Percentiles rank a stretch among this genome's conserved stretches.
phyloP scores from a whole-genome alignment of 2,329 filamentous ascomycete species.

The Hypoxylon sp. region DNA sequence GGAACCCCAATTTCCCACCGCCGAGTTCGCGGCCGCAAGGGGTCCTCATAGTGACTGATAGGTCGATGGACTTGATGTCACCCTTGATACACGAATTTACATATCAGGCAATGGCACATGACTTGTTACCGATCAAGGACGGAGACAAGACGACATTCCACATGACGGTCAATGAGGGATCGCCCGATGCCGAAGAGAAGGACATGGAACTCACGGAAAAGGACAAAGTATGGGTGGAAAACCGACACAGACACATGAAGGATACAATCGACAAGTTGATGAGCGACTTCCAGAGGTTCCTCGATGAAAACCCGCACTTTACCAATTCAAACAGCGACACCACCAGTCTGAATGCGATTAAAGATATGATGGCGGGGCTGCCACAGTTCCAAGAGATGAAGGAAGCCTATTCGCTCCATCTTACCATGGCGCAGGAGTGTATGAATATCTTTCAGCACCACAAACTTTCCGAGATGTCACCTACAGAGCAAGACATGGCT shows the following conservation, averaged over 20 bases:
- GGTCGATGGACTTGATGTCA: slow-evolving; percentile 91
- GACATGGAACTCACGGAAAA: slow-evolving; percentile 93
- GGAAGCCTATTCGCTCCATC: slow-evolving; percentile 91
- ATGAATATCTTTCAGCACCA: slow-evolving; percentile 92
- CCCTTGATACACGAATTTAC: slow-evolving; percentile 96
- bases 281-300: slow-evolving; percentile 91
- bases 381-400: slow-evolving; percentile 97
- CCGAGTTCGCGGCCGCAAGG: slow-evolving; percentile 83
- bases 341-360: slow-evolving; percentile 89
- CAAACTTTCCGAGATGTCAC: slow-evolving; percentile 89
- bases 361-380: slow-evolving; percentile 95
- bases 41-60: slow-evolving; percentile 87
- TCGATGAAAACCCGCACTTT: slow-evolving; percentile 92
- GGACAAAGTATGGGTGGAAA: slow-evolving; percentile 95
- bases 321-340: slow-evolving; percentile 79
- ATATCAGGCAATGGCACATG: slow-evolving; percentile 98
- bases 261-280: slow-evolving; percentile 95
- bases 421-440: slow-evolving; percentile 97
- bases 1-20: slow-evolving; percentile 87
- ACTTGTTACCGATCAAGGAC: slow-evolving; percentile 89
- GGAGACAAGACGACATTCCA: slow-evolving; percentile 90
- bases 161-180: slow-evolving; percentile 82
- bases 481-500: slow-evolving; percentile 89
- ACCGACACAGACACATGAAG: slow-evolving; percentile 96
- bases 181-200: slow-evolving; percentile 79